Evolutionary conservation across 2,329 filamentous ascomycete species (phyloP).

Genomic region (Chalara sp.): DNA sequence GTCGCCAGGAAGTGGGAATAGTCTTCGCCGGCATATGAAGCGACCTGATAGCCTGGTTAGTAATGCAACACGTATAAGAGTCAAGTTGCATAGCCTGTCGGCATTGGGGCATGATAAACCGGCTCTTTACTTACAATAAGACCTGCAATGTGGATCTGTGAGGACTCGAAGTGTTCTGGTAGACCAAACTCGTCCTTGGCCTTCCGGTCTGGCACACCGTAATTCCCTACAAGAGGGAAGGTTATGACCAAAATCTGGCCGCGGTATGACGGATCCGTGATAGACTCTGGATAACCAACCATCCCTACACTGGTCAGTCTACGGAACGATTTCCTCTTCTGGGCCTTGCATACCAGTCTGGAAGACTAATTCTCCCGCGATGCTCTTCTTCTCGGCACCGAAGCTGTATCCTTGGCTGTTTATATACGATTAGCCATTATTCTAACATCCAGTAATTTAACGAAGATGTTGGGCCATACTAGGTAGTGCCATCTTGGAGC

Average conservation of each 20-base stretch:
- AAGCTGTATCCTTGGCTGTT: conserved; percentile 81
- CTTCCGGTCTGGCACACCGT: conserved; percentile 87
- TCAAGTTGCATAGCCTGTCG: background rate
- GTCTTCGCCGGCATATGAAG: conserved; percentile 89
- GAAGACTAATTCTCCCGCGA: conserved; percentile 96
- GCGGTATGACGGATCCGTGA: conserved; percentile 81
- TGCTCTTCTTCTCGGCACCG: conserved; percentile 78
- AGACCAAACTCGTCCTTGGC: conserved; percentile 80
- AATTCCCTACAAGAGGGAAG: conserved; percentile 93
- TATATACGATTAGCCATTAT: no score
- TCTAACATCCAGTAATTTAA: no score
- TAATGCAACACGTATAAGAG: background rate
- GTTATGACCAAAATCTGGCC: conserved; percentile 95
- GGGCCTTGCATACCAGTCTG: conserved; percentile 76
- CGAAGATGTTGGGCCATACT: conserved; percentile 25
- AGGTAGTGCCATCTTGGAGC: conserved; percentile 84
- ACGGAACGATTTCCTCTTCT: no score
- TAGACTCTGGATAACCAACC: conserved; percentile 92
- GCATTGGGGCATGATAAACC: no score
- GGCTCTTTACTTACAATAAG: conserved; percentile 51
- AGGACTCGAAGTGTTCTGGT: conserved; percentile 88
- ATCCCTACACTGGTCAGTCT: no score
- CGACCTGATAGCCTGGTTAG: conserved; percentile 33
- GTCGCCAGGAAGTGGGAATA: conserved; percentile 90
- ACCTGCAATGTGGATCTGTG: conserved; percentile 87